Percentiles rank a stretch among this genome's conserved stretches.
phyloP scores from a whole-genome alignment of 2,329 filamentous ascomycete species.

The Herpomyces periplanetae region DNA sequence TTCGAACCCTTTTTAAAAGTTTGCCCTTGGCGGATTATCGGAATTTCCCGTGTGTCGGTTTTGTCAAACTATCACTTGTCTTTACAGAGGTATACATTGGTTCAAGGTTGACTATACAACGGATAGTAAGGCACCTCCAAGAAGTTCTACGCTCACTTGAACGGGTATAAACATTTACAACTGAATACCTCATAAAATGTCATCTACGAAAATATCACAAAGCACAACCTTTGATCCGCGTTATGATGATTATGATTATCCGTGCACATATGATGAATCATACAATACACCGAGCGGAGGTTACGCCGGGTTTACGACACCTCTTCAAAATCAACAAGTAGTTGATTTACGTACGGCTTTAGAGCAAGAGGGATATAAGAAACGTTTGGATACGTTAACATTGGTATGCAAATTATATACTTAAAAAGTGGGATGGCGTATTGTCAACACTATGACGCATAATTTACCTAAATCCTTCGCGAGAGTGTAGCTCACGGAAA shows the following conservation, averaged over 20 bases:
- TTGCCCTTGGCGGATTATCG: no score
- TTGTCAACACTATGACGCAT: slow-evolving; percentile 1
- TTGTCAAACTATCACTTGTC: no score
- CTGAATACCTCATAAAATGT: no score
- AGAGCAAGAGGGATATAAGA: slow-evolving; percentile 39
- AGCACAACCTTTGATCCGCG: slow-evolving; percentile 67
- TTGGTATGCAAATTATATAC: slow-evolving; percentile 18
- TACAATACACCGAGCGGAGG: slow-evolving; percentile 25
- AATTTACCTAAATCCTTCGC: slow-evolving; percentile 1
- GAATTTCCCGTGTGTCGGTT: no score
- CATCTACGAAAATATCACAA: no score
- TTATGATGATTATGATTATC: slow-evolving; percentile 87
- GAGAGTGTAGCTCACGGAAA: neutral
- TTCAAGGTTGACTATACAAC: no score
- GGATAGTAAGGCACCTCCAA: no score
- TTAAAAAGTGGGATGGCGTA: neutral
- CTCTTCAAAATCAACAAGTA: slow-evolving; percentile 58
- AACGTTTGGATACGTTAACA: slow-evolving; percentile 65
- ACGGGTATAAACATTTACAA: no score
- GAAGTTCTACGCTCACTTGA: no score
- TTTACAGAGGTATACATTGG: no score
- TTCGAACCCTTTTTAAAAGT: no score
- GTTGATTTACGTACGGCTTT: slow-evolving; percentile 47
- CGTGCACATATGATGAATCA: slow-evolving; percentile 33
- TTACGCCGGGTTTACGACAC: slow-evolving; percentile 59